Base-by-base conservation (phyloP, 2,329 filamentous ascomycete genomes). In the Talaromyces atroroseus region DNA sequence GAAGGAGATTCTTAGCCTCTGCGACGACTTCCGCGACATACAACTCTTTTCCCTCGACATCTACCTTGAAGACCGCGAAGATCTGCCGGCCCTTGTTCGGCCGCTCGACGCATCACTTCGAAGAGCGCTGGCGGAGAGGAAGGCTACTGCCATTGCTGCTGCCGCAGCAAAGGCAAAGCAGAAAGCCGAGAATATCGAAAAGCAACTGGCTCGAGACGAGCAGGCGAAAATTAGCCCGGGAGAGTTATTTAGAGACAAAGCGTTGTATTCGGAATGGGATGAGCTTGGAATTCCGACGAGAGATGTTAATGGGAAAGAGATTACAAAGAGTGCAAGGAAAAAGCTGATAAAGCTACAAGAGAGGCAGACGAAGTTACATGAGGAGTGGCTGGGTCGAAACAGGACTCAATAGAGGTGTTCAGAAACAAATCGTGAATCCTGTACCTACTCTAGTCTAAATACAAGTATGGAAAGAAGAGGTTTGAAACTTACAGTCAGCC, bases 31-130 rank as follows among this genome's bases (percentile, higher is more conserved):
- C 47, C 88, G 92, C 51, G 89, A 96, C 69, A 80, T 84, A 10
- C 84, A 91, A 57, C 82, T 96, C 12, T 92, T 88, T 65, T 85
- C 92, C 57, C 76, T 95, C 0, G 89, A 87, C 40, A 87, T 96
- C 57, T 95, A 95, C 67, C 84, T 96, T 1, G 92, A 96, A 67
- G 92, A 96, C 66, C 83, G 90, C 50, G 80, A 83, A 21, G 74
- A 73, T 60, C 82, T 81, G 68, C 86, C 83, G 0, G 90, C 90
- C 0, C 80, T 96, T 32, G 86, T 96, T 60, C 49, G 34, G 32
- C 49, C 49, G 18, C 32, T 51, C 49, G 46, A 49, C 46, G 46
- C 46, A 49, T 49, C 46, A 34, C 46, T 49, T 49, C 46, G 46
- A 49, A 18, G 46, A 49, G 46, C 46, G 24, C 46, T 49, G 24